Base-by-base conservation (phyloP, 345 rosid genomes). In the Heritiera fomes region DNA sequence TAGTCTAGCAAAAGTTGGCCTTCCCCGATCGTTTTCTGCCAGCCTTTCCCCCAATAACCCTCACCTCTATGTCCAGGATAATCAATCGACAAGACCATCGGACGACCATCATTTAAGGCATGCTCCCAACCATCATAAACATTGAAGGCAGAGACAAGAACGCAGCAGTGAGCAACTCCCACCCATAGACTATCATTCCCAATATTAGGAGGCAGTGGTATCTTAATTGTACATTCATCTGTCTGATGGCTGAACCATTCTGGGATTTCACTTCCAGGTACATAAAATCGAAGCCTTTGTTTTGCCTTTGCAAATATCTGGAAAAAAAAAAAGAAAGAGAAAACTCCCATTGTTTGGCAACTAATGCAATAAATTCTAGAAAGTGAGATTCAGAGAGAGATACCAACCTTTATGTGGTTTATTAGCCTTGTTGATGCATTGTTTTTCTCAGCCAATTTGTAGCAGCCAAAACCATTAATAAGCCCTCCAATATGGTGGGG, bases 161-260 rank as follows among this genome's bases (percentile, higher is more conserved):
- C 28, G 0, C 28, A 23, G 0, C 28, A 23, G 28, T 23, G 28
- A 23, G 28, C 28, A 0, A 23, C 28, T 23, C 28, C 28, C 28
- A 23, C 0, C 28, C 28, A 23, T 23, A 0, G 28, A 23, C 28
- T 23, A 23, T 23, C 28, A 23, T 23, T 23, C 28, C 28, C 28
- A 23, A 45, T 84, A 86, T 34, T 69, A 65, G 60, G 67, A 53
- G 6, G 73, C 72, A 52, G 73, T 77, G 4, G 2, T 55, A 55
- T 15, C 2, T 55, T 17, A 17, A 55, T 4, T 5, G 59, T 17
- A 55, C 8, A 55, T 17, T 17, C 59, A 17, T 15, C 7, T 2
- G 2, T 15, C 8, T 55, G 59, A 55, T 55, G 59, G 8, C 8
- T 5, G n/a, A 55, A 55, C 59, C 59, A 55, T 56, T n/a, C 9